These are phyloP conservation scores for Hortiboletus campestris DNA, from an alignment of 768 basidiomycete species.

Conservation along the genomic window DNA sequence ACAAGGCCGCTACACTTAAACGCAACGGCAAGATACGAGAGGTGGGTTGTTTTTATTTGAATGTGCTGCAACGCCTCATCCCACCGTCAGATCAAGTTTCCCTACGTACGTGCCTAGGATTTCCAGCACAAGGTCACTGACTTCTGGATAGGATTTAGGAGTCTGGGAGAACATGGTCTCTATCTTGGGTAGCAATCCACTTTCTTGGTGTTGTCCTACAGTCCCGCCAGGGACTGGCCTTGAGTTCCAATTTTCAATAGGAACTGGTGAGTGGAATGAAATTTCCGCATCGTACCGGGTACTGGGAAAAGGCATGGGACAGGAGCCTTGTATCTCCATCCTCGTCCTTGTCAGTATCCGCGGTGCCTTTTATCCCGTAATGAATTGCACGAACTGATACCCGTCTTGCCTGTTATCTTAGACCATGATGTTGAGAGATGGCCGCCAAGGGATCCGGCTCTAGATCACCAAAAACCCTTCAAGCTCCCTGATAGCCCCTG, in stretches of 20 bases:
- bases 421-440: constrained; percentile 46
- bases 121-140: constrained; percentile 7
- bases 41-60: constrained; percentile 35
- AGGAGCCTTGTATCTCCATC: not conserved
- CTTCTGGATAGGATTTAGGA: constrained; percentile 68
- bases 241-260: constrained; percentile 67
- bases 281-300: constrained; percentile 29
- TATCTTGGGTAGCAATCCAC: constrained; percentile 70
- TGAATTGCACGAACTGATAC: constrained; percentile 2
- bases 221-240: constrained; percentile 68
- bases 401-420: constrained; percentile 20
- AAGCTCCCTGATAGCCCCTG: constrained; percentile 68
- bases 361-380: not conserved
- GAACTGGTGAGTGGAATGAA: constrained; percentile 72
- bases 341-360: constrained; percentile 3
- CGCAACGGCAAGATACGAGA: constrained; percentile 83
- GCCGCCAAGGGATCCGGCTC: constrained; percentile 72
- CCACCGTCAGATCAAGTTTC: constrained; percentile 72
- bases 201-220: constrained; percentile 85
- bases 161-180: constrained; percentile 67
- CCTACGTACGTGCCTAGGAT: constrained; percentile 61
- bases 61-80: not conserved
- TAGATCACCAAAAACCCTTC: constrained; percentile 38
- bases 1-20: constrained; percentile 84
- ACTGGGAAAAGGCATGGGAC: constrained; percentile 4